Conservation (phyloP, 768 basidiomycete species). For the Kwoniella sp. region DNA sequence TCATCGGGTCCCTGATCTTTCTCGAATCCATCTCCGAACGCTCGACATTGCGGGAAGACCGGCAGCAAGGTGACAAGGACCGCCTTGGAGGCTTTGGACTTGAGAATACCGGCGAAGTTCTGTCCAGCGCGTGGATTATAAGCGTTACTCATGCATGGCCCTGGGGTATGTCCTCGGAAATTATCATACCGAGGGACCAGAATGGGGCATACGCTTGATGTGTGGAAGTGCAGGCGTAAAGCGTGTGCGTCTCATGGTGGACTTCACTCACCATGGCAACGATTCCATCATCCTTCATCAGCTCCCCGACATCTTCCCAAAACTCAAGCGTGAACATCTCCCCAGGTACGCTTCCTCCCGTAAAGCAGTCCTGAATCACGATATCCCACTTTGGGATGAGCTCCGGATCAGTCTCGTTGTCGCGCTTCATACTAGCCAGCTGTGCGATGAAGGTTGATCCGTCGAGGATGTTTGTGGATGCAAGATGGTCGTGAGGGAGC, state of each 20-base stretch:
- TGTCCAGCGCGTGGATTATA: too few relatives aligned
- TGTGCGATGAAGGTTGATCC: slow-evolving; percentile 70
- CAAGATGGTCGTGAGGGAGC: slow-evolving; percentile 63
- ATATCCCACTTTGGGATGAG: slow-evolving; percentile 59
- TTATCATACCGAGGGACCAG: background rate
- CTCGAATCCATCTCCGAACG: slow-evolving; percentile 73
- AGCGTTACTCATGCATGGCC: too few relatives aligned
- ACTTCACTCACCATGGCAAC: slow-evolving; percentile 74
- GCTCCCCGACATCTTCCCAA: slow-evolving; percentile 69
- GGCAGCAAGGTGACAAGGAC: slow-evolving; percentile 71
- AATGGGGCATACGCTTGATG: background rate
- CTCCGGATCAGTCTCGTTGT: background rate
- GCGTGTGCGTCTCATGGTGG: background rate
- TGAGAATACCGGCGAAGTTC: slow-evolving; percentile 70
- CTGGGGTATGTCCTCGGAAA: too few relatives aligned
- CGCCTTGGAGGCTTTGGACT: slow-evolving; percentile 66
- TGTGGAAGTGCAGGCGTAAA: background rate
- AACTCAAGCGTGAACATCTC: slow-evolving; percentile 84
- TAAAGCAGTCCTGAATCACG: slow-evolving; percentile 89
- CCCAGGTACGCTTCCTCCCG: slow-evolving; percentile 85
- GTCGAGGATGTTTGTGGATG: slow-evolving; percentile 71
- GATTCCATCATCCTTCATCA: slow-evolving; percentile 72
- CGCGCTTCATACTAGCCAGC: slow-evolving; percentile 53
- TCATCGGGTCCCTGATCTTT: slow-evolving; percentile 58
- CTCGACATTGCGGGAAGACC: slow-evolving; percentile 77